These are phyloP conservation scores for Tetragonia tetragonoides DNA, from an alignment of 148 eudicot genomes.

Conservation along the genomic window DNA sequence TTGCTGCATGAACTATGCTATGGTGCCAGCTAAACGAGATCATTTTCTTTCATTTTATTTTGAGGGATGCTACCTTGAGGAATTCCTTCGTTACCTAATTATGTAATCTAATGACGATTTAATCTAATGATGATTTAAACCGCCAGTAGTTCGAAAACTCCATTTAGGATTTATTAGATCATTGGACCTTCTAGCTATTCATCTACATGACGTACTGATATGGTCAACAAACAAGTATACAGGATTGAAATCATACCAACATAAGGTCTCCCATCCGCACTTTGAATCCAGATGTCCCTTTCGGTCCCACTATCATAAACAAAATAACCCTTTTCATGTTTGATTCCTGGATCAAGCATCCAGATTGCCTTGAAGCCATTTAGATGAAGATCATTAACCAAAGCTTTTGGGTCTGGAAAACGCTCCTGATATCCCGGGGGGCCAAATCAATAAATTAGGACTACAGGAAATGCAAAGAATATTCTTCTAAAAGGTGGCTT, in stretches of 20 bases:
- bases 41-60: too few species aligned
- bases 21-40: too few species aligned
- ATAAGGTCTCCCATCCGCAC: conserved; percentile 78
- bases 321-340: conserved; percentile 82
- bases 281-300: conserved; percentile 71
- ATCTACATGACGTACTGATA: neutral
- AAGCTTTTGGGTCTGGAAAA: conserved; percentile 72
- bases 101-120: neutral
- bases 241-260: conserved; percentile 46
- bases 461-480: neutral
- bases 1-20: too few species aligned
- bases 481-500: neutral
- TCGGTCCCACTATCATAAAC: conserved; percentile 87
- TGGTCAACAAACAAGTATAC: neutral
- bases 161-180: neutral
- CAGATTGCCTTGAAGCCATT: conserved; percentile 91
- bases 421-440: conserved; percentile 49
- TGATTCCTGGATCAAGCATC: conserved; percentile 99
- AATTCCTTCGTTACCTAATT: neutral
- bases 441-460: neutral
- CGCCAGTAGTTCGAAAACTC: neutral
- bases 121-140: neutral
- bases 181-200: neutral
- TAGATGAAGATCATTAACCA: conserved; percentile 75
- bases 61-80: neutral